Base-by-base conservation (phyloP, 345 rosid species). In the Carallia pectinifolia region DNA sequence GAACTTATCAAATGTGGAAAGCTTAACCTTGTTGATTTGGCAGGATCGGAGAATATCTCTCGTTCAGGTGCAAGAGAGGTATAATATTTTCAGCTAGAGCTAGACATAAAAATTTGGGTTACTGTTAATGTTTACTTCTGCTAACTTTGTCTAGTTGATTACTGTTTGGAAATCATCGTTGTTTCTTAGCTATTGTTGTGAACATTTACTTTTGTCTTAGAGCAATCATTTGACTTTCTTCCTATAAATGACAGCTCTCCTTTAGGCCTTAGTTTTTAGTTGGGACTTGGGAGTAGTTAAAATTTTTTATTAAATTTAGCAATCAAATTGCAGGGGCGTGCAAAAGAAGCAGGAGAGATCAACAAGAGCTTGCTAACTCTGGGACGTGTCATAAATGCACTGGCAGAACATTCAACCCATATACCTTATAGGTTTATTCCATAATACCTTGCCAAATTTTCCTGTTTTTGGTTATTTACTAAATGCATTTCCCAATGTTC, bases 261-360 rank as follows among this genome's bases (percentile, higher is more conserved):
- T 17, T 52, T 33, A 44, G 62, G 61, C 19, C 30, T 34, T 36
- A 39, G 62, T 4, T 29, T 59, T 8, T 23, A 31, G 50, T 40
- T 8, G 19, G 53, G 48, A 44, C 8, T 39, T 23, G 36, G 62
- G 58, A 65, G 54, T 39, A 19, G 56, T 37, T 6, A 34, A 64
- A 18, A 27, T 34, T 19, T 68, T 31, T 58, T 68, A 18, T 69
- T 70, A 8, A 71, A 73, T 71, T 55, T 50, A 58, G 9, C 31
- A 40, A 40, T 7, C 58, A 38, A 71, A 69, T 67, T 74, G 64
- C 84, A 90, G 96, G 91, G 91, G 5, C 92, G 98, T 52, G 98
- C 97, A 67, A 89, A 95, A 83, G 98, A 93, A 85, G 98, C 97
- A 18, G 98, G 98, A 59, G 97, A 94, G 83, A 94, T 94, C 50